phyloP scores from a whole-genome alignment of 441 rosid species.

The Aleurites moluccanus region DNA sequence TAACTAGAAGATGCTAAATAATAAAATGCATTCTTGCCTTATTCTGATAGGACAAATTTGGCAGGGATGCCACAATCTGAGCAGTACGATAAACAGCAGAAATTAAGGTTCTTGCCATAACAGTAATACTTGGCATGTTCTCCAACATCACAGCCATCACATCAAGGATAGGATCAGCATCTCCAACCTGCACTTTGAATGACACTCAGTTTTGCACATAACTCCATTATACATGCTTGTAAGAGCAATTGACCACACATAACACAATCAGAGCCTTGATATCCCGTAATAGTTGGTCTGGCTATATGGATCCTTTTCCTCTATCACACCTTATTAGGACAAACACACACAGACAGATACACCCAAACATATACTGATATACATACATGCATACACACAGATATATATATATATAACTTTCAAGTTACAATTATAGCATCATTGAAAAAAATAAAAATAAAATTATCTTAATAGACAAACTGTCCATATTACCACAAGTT shows the following conservation, averaged over 20 bases:
- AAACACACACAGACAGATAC: neutral
- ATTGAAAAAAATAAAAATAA: neutral
- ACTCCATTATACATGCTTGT: neutral
- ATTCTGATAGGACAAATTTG: slow-evolving; percentile 69
- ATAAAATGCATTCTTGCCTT: slow-evolving; percentile 48
- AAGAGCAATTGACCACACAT: neutral
- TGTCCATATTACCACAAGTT: neutral
- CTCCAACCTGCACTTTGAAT: slow-evolving; percentile 64
- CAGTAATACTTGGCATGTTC: slow-evolving; percentile 70
- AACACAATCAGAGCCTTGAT: neutral
- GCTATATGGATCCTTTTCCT: neutral
- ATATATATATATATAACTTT: neutral
- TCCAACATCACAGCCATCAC: slow-evolving; percentile 89
- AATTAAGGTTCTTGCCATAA: slow-evolving; percentile 68
- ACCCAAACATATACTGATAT: neutral
- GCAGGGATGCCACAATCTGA: slow-evolving; percentile 73
- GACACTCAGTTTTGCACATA: slow-evolving; percentile 22
- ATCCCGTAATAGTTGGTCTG: neutral
- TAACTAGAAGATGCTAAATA: neutral
- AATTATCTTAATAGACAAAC: neutral
- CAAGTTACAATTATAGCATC: neutral
- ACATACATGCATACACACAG: neutral
- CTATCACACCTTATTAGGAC: neutral
- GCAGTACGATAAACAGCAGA: slow-evolving; percentile 79
- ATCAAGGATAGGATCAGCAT: slow-evolving; percentile 88